Conservation (phyloP, 331 rosid genomes). For the Stylosanthes scabra region DNA sequence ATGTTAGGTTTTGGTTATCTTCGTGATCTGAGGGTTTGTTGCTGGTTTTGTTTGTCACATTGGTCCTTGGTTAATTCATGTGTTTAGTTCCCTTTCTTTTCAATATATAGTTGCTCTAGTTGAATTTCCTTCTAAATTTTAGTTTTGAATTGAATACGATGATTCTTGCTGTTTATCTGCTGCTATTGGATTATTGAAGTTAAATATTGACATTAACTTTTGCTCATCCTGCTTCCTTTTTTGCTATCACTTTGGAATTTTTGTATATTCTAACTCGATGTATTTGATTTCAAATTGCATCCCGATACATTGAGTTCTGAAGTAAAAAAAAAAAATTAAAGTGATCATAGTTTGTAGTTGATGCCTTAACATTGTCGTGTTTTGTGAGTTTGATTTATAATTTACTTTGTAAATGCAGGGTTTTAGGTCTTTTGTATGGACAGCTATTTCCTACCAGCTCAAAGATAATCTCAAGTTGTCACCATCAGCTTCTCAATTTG, state of each 20-base stretch:
- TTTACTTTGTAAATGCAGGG: constrained; percentile 56
- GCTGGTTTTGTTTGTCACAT: constrained; percentile 17
- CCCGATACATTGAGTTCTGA: no score
- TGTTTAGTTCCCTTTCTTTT: background rate
- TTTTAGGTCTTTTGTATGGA: constrained; percentile 92
- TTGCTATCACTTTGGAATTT: no score
- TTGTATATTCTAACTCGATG: no score
- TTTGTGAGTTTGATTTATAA: background rate
- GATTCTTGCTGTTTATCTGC: background rate
- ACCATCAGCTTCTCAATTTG: constrained; percentile 86
- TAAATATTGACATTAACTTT: background rate
- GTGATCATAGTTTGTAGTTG: background rate
- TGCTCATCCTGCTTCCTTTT: no score
- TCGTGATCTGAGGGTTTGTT: constrained; percentile 25
- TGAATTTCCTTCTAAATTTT: background rate
- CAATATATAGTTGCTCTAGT: background rate
- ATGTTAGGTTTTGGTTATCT: background rate
- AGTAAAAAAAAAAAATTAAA: no score
- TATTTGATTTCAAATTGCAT: no score
- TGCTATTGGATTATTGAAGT: constrained; percentile 21
- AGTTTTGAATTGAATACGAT: background rate
- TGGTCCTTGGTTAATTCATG: constrained; percentile 23
- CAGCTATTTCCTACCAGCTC: constrained; percentile 88
- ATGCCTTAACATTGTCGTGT: background rate
- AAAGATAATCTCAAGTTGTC: constrained; percentile 78